phyloP scores from a whole-genome alignment of 78 protist genomes.

The Isochrysis galbana region DNA sequence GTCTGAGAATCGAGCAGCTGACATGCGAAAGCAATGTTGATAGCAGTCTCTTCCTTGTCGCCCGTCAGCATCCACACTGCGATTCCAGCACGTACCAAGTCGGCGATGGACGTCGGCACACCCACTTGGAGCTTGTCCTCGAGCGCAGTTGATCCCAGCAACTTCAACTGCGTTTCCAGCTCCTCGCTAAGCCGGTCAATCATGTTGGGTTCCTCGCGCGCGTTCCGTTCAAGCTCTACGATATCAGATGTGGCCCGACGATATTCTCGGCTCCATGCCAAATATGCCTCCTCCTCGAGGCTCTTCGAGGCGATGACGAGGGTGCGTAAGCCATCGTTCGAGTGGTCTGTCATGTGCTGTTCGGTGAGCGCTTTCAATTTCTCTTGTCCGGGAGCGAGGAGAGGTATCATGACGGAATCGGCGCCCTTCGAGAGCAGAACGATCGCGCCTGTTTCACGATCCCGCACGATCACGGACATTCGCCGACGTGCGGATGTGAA shows the following conservation, averaged over 20 bases:
- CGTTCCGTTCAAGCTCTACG: conserved; percentile 14
- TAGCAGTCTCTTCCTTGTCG: conserved; percentile 97
- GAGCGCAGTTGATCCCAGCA: conserved; percentile 86
- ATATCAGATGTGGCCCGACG: conserved; percentile 20
- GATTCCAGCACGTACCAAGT: conserved; percentile 41
- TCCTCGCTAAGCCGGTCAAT: neutral
- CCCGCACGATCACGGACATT: conserved; percentile 72
- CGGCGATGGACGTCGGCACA: conserved; percentile 65
- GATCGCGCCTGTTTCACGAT: conserved; percentile 20
- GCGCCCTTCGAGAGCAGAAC: conserved; percentile 81
- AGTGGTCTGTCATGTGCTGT: neutral
- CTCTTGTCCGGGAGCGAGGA: neutral
- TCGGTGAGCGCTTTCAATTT: neutral
- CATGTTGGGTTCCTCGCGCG: conserved; percentile 12
- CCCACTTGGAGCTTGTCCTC: conserved; percentile 93
- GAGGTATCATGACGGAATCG: conserved; percentile 44
- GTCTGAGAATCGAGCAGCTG: neutral
- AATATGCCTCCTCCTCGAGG: conserved; percentile 60
- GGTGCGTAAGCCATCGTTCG: neutral
- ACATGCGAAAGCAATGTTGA: conserved; percentile 92
- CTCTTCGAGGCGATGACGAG: conserved; percentile 70
- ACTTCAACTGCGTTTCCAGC: conserved; percentile 68
- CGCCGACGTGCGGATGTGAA: conserved; percentile 78
- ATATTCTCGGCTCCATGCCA: conserved; percentile 31
- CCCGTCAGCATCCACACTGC: conserved; percentile 96